Percentiles rank a stretch among this genome's conserved stretches.
phyloP scores from a whole-genome alignment of 2,329 filamentous ascomycete species.

The Podosphaera xanthii region DNA sequence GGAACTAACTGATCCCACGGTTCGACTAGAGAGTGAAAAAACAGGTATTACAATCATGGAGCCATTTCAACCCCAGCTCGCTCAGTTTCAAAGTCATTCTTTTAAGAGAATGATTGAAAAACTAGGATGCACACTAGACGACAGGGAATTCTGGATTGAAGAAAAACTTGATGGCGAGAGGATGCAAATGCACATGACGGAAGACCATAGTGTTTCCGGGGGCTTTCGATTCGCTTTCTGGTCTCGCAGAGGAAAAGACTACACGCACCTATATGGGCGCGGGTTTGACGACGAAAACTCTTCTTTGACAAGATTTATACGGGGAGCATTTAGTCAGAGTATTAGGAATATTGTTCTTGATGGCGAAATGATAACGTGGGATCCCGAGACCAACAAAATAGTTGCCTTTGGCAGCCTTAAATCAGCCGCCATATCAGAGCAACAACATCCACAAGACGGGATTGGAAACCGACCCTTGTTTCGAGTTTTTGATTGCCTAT shows the following conservation, averaged over 20 bases:
- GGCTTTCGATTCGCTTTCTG: conserved; percentile 65
- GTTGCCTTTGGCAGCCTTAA: conserved; percentile 86
- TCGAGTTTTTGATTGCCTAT: conserved; percentile 75
- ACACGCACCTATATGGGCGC: conserved; percentile 78
- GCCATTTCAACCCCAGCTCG: conserved; percentile 88
- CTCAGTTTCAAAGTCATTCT: conserved; percentile 68
- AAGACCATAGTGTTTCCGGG: conserved; percentile 43
- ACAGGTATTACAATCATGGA: conserved; percentile 65
- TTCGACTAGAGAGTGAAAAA: conserved; percentile 53
- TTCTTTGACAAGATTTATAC: conserved; percentile 59
- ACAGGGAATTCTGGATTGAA: conserved; percentile 81
- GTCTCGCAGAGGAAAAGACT: conserved; percentile 91
- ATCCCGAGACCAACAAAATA: conserved; percentile 61
- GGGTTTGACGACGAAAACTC: conserved; percentile 51
- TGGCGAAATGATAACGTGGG: conserved; percentile 98
- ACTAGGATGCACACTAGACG: conserved; percentile 40
- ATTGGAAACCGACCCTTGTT: conserved; percentile 51
- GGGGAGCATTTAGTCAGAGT: conserved; percentile 49
- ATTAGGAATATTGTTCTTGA: conserved; percentile 80
- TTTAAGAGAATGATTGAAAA: conserved; percentile 60
- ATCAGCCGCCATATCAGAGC: conserved; percentile 62
- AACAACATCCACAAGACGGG: conserved; percentile 43
- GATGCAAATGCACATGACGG: conserved; percentile 84
- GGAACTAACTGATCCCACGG: conserved; percentile 57
- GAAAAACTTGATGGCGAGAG: conserved; percentile 94